Conservation (phyloP, 305 asterid species). For the Fraxinus dipetala region DNA sequence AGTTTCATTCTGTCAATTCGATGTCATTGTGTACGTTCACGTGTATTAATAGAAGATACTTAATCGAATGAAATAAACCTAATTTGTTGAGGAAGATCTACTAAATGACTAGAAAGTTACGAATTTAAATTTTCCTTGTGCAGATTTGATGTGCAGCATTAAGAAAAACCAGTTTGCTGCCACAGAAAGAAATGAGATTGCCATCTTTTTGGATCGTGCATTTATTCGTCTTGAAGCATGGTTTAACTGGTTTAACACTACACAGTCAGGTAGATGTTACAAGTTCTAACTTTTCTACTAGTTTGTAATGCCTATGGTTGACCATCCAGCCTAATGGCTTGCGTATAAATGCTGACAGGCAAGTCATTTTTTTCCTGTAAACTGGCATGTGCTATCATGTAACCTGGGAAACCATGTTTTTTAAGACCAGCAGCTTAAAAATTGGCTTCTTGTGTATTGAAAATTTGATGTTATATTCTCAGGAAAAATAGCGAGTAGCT, state of each 20-base stretch:
- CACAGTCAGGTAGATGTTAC: conserved; percentile 68
- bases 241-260: conserved; percentile 90
- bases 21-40: neutral
- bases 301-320: neutral
- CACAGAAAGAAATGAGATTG: conserved; percentile 52
- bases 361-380: neutral
- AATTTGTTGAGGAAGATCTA: conserved; percentile 15
- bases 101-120: conserved; percentile 9
- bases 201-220: conserved; percentile 68
- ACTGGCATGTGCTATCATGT: conserved; percentile 14
- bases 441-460: conserved; percentile 8
- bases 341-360: neutral
- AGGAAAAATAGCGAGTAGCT: conserved; percentile 72
- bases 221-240: conserved; percentile 85
- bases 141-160: conserved; percentile 69
- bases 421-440: conserved; percentile 17
- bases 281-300: neutral
- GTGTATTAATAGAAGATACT: neutral
- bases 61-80: neutral
- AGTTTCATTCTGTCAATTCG: conserved; percentile 20
- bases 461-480: conserved; percentile 26
- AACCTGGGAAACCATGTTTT: conserved; percentile 14
- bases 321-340: neutral
- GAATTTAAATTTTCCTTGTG: conserved; percentile 17
- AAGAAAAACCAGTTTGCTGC: conserved; percentile 63